Evolutionary conservation across 1,139 yeast species (phyloP).

Genomic region (Blastobotrys indianensis): DNA sequence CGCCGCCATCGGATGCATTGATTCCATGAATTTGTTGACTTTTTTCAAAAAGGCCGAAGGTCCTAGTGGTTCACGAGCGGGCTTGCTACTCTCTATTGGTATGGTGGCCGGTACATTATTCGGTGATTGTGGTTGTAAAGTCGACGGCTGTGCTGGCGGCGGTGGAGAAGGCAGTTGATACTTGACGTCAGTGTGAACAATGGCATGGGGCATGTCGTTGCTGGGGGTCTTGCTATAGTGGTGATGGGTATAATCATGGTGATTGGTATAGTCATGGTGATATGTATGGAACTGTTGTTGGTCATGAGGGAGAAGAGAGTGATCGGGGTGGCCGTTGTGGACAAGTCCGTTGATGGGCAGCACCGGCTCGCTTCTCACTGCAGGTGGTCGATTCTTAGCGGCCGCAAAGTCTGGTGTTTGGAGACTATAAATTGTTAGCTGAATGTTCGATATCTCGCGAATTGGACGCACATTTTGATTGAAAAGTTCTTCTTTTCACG

Average conservation of each 20-base stretch:
- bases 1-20: constrained; percentile 6
- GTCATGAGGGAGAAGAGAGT: too few species aligned
- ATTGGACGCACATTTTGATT: constrained; percentile 20
- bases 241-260: neutral
- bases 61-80: constrained; percentile 4
- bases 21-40: constrained; percentile 4
- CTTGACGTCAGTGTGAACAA: neutral
- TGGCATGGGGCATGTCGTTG: too few species aligned
- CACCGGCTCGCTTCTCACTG: too few species aligned
- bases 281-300: neutral
- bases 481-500: constrained; percentile 25
- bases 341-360: too few species aligned
- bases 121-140: too few species aligned
- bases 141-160: neutral
- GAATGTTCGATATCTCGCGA: too few species aligned
- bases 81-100: neutral
- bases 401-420: constrained; percentile 18
- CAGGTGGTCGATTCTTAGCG: too few species aligned
- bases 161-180: neutral
- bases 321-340: too few species aligned
- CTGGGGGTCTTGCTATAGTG: too few species aligned
- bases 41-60: constrained; percentile 5
- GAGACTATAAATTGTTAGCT: constrained; percentile 3
- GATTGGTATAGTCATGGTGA: too few species aligned
- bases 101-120: neutral